Percentiles rank a stretch among this genome's conserved stretches.
These are phyloP conservation scores for Venturiaceae sp. DNA, from an alignment of 2,329 filamentous ascomycete genomes.

Conservation along the genomic window DNA sequence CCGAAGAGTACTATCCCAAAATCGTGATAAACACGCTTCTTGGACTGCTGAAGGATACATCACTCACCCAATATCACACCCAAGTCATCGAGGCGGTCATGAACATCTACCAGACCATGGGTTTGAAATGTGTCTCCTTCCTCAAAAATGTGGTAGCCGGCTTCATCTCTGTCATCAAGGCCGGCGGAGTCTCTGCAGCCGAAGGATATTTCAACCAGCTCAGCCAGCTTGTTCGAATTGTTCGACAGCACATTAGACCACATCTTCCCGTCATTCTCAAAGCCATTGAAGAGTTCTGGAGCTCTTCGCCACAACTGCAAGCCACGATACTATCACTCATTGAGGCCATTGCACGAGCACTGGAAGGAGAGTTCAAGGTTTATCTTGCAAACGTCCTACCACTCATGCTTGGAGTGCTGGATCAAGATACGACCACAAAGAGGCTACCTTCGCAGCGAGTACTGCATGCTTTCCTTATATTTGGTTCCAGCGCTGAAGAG, in stretches of 20 bases:
- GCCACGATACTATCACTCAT: constrained; percentile 86
- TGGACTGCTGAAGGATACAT: constrained; percentile 83
- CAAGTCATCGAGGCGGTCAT: constrained; percentile 96
- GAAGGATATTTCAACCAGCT: constrained; percentile 98
- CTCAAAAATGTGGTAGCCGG: constrained; percentile 89
- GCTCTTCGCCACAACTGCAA: constrained; percentile 68
- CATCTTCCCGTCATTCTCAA: constrained; percentile 81
- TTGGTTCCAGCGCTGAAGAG: constrained; percentile 90
- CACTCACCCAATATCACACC: constrained; percentile 82
- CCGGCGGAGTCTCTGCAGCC: constrained; percentile 64
- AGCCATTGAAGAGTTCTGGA: constrained; percentile 85
- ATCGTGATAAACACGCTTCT: constrained; percentile 95
- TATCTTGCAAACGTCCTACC: constrained; percentile 84
- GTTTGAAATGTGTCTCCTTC: constrained; percentile 92
- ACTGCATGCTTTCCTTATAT: constrained; percentile 89
- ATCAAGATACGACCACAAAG: constrained; percentile 69
- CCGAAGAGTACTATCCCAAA: constrained; percentile 96
- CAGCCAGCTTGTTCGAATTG: constrained; percentile 84
- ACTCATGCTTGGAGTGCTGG: constrained; percentile 86
- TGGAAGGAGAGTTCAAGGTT: constrained; percentile 97
- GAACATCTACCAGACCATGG: constrained; percentile 95
- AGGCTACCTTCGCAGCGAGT: constrained; percentile 82
- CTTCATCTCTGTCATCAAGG: constrained; percentile 80
- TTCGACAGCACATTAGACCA: constrained; percentile 89
- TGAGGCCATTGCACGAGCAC: constrained; percentile 83